Percentiles rank a stretch among this genome's conserved stretches.
phyloP scores from a whole-genome alignment of 768 basidiomycete genomes.

The Suillus fuscotomentosus region DNA sequence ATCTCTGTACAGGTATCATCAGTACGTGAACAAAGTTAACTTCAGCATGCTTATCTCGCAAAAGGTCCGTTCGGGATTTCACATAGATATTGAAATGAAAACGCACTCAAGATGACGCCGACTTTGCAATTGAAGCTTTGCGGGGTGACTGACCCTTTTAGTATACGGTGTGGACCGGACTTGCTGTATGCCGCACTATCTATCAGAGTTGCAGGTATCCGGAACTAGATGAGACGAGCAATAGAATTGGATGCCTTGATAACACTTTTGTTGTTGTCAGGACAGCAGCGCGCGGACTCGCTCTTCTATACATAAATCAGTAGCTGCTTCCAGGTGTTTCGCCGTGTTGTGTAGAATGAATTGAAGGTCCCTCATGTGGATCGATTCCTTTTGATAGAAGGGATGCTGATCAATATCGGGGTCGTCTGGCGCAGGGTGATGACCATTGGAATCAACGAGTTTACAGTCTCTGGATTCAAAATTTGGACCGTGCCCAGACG shows the following conservation, averaged over 20 bases:
- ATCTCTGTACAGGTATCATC: neutral
- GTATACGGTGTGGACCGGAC: neutral
- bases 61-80: neutral
- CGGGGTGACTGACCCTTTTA: neutral
- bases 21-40: neutral
- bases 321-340: neutral
- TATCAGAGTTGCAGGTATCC: neutral
- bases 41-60: neutral
- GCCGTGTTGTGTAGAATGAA: neutral
- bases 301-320: neutral
- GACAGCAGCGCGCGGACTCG: neutral
- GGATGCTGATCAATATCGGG: neutral
- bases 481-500: too few species aligned
- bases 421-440: neutral
- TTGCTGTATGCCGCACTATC: neutral
- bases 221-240: neutral
- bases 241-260: neutral
- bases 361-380: too few species aligned
- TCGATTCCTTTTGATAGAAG: neutral
- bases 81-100: neutral
- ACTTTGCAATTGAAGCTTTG: neutral
- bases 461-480: too few species aligned
- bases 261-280: neutral
- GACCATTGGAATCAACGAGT: too few species aligned
- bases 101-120: neutral